Evolutionary conservation across 2,329 filamentous ascomycete genomes (phyloP), one percentile per base, ranked within the genome.

Genomic region (Talaromyces sp.): DNA sequence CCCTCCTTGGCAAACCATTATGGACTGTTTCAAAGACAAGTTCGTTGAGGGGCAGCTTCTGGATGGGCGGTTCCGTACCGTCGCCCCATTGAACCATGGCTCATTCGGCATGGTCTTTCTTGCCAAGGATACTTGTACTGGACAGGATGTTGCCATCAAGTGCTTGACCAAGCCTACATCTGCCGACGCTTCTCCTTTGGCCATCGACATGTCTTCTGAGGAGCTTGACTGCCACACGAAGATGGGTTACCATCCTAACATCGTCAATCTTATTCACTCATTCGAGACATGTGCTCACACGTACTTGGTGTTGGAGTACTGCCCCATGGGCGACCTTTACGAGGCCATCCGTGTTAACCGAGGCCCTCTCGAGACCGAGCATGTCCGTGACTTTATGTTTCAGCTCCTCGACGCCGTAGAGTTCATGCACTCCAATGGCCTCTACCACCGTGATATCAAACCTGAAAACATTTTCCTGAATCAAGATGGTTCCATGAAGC

Each of bases 91-190:
- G 80, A 99, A 99, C 76, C 92, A 97, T 84, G 95, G 95, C 70
- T 98, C 95, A 62, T 99, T 98, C 74, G 95, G 95, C 74, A 96
- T 98, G 91, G 95, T 99, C 71, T 97, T 97, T 79, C 88, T 92
- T 79, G 95, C 93, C 64, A 89, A 84, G 75, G 92, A 99, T 76
- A 82, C 88, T 67, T 75, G 83, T 67, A 96, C 90, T 65, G 86
- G 88, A 69, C 83, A 95, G 64, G 84, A 86, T 64, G 95, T 99
- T 69, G 95, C 95, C 66, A 90, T 99, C 84, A 99, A 99, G 81
- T 97, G 93, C 77, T 81, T 98, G 76, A 92, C 92, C 73, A 99
- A 98, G 83, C 84, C 86, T 70, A 82, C 84, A 9, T 86, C 89
- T 54, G 79, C 85, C 52, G 81, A 83, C 65, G 83, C 86, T 58